Base-by-base conservation (phyloP, 2,329 filamentous ascomycete genomes). In the Fusarium sp. region DNA sequence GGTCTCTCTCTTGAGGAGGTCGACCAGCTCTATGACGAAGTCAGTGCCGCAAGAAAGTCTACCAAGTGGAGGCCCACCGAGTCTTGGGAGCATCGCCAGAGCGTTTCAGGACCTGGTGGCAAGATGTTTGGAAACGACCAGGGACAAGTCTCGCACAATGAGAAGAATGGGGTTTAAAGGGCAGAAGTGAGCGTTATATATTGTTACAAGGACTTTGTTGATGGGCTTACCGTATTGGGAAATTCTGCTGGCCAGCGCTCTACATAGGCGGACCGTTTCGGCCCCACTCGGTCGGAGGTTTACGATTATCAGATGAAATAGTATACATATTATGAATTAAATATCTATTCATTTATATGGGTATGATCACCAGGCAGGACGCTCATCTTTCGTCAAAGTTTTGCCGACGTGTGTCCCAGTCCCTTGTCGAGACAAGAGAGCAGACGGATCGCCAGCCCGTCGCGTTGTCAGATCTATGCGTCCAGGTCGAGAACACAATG, bases 1-100 rank as follows among this genome's bases (percentile, higher is more conserved):
- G 93, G 93, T 23, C 87, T 95, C 21, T 91, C 89, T 1, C 88
- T 97, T 32, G 94, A 97, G 82, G 89, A 97, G 82, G 91, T 97
- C 66, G 94, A 97, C 79, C 89, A 94, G 84, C 82, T 95, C 56
- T 95, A 95, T 81, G 83, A 83, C 33, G 92, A 93, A 81, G 87
- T 92, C 42, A 79, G 78, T 11, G 81, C 85, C 43, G 91, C 92
- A 4, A 87, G 89, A 81, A 81, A 90, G 72, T 90, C 87, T 5
- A 81, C 79, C 10, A 76, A 80, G 19, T 93, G 87, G 87, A 74
- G 57, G 58, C 85, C 86, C 5, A 74, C 71, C 1, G 77, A 75
- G 19, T 80, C 79, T 3, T 85, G 83, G 78, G 75, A 78, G 54
- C 80, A 37, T 9, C 35, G 35, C 42, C 75, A 78, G 38, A 77